A percentile compares a stretch with the other conserved stretches of the same genome.
These are phyloP conservation scores for Rhynchosporium agropyri DNA, from an alignment of 2,329 filamentous ascomycete species.

Conservation along the genomic window DNA sequence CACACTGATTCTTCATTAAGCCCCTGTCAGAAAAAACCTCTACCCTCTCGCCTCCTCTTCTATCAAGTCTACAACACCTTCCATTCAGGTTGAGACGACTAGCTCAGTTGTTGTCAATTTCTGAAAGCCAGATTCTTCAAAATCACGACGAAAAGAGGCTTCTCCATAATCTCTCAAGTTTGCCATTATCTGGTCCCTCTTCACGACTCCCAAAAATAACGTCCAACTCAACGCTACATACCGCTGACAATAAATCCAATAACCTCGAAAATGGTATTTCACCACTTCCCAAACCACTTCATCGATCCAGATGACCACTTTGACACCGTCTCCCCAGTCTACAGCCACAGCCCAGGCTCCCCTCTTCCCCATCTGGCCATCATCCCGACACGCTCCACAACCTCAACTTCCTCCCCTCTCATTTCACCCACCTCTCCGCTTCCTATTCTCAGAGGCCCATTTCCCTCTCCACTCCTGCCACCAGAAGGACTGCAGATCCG, in stretches of 20 bases:
- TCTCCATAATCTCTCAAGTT: too few species aligned
- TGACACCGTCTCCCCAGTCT: background rate
- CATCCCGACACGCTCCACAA: background rate
- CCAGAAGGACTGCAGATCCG: slow-evolving; percentile 1
- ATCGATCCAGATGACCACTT: background rate
- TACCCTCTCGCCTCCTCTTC: background rate
- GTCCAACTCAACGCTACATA: background rate
- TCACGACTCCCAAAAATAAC: too few species aligned
- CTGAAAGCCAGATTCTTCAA: too few species aligned
- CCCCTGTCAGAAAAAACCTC: background rate
- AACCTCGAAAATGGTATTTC: background rate
- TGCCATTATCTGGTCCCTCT: too few species aligned
- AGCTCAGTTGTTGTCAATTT: too few species aligned
- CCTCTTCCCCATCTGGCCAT: background rate
- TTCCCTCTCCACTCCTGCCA: background rate
- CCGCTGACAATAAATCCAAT: background rate
- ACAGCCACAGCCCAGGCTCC: background rate
- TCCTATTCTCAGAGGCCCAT: background rate
- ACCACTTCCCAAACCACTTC: background rate
- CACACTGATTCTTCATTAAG: background rate
- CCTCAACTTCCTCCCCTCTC: background rate
- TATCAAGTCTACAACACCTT: too few species aligned
- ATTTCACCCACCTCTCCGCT: background rate
- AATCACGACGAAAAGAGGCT: too few species aligned
- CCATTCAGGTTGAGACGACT: too few species aligned